Conservation (phyloP, 1,139 yeast genomes). For the Saccharomyces hybrid region DNA sequence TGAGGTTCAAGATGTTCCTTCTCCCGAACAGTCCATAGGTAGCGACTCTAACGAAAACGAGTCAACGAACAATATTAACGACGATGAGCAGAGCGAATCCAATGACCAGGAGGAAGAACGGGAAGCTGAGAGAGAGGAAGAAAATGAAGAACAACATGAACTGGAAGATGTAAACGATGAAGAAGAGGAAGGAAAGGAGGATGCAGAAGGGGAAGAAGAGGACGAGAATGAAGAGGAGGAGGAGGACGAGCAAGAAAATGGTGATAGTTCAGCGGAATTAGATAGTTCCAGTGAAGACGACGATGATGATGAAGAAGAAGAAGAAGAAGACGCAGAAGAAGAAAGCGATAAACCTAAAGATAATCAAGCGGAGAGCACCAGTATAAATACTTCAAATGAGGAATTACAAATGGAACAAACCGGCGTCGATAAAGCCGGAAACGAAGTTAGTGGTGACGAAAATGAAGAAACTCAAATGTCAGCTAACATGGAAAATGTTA, state of each 20-base stretch:
- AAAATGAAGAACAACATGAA: constrained; percentile 17
- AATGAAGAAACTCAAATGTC: constrained; percentile 7
- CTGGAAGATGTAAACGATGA: constrained; percentile 19
- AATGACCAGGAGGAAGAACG: neutral
- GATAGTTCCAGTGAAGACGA: constrained; percentile 5
- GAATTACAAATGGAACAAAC: constrained; percentile 9
- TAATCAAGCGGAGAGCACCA: neutral
- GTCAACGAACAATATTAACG: neutral
- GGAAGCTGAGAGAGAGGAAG: constrained; percentile 12
- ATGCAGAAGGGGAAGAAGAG: constrained; percentile 17
- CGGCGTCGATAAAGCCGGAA: constrained; percentile 5
- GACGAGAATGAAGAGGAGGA: constrained; percentile 11
- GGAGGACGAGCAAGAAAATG: constrained; percentile 15
- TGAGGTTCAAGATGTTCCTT: neutral
- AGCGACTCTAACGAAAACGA: neutral
- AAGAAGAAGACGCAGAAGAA: constrained; percentile 7
- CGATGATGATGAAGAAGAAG: constrained; percentile 13
- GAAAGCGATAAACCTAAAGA: constrained; percentile 4
- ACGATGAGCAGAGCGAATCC: neutral
- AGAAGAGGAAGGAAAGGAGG: constrained; percentile 19
- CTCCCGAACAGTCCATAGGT: neutral
- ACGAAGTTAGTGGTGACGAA: neutral
- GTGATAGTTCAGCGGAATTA: constrained; percentile 5
- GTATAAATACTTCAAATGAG: constrained; percentile 6
- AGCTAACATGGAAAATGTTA: constrained; percentile 14